A percentile compares a stretch with the other conserved stretches of the same genome.
phyloP scores from a whole-genome alignment of 495 filamentous ascomycete genomes.

The Penicillium coffeae region DNA sequence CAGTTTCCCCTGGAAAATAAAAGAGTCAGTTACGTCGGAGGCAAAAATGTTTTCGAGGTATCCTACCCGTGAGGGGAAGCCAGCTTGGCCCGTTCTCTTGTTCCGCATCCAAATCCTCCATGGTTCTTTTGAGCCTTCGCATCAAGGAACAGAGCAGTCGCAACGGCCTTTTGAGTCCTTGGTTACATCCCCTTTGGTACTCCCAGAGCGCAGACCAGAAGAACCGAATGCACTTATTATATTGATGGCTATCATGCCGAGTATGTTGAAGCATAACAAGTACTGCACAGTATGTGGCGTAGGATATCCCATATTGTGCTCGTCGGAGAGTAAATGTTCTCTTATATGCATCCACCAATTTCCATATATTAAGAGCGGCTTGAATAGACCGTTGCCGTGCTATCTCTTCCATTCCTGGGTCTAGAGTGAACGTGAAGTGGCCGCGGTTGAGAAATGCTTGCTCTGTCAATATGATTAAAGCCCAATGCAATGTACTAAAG shows the following conservation, averaged over 20 bases:
- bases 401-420: background rate
- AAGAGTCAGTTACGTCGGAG: background rate
- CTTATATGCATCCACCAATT: conserved; percentile 10
- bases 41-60: too few species aligned
- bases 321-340: conserved; percentile 15
- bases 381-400: conserved; percentile 3
- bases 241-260: conserved; percentile 2
- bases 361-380: conserved; percentile 7
- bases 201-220: conserved; percentile 13
- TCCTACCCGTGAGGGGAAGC: background rate
- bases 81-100: background rate
- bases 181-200: conserved; percentile 6
- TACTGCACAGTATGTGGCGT: conserved; percentile 13
- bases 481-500: conserved; percentile 13
- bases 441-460: conserved; percentile 15
- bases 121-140: background rate
- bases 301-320: conserved; percentile 16
- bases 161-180: conserved; percentile 5
- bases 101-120: background rate
- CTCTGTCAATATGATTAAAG: conserved; percentile 15
- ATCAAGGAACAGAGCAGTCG: background rate
- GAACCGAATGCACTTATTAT: conserved; percentile 8
- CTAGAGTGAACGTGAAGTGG: conserved; percentile 6
- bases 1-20: background rate
- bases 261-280: conserved; percentile 10